Conservation (phyloP, 805 yeast genomes). For the Candida germanica region DNA sequence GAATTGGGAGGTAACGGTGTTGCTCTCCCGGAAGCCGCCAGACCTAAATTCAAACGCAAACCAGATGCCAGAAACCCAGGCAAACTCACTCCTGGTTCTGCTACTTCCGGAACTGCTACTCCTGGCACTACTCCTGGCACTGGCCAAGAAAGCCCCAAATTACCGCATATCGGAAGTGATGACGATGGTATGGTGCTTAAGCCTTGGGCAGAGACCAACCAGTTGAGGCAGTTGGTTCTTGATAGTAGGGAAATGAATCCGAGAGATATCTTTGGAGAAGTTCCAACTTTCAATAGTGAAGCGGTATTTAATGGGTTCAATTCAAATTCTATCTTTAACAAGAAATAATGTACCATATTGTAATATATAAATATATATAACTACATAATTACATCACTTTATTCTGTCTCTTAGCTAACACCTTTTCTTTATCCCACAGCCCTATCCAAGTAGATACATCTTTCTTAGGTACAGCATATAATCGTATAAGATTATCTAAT, state of each 20-base stretch:
- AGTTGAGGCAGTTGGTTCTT: conserved; percentile 24
- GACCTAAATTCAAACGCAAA: conserved; percentile 14
- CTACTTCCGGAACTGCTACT: conserved; percentile 1
- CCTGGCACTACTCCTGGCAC: not conserved
- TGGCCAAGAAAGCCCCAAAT: conserved; percentile 9
- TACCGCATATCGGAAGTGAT: conserved; percentile 42
- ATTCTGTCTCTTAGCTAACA: conserved; percentile 42
- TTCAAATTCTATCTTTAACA: conserved; percentile 1
- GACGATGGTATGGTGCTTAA: conserved; percentile 28
- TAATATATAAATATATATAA: no score
- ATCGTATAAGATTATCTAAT: conserved; percentile 66
- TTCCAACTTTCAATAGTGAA: conserved; percentile 47
- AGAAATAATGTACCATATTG: not conserved
- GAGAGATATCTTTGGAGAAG: conserved; percentile 67
- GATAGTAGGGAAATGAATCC: conserved; percentile 51
- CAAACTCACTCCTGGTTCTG: conserved; percentile 1
- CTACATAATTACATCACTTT: not conserved
- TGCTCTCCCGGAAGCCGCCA: conserved; percentile 38
- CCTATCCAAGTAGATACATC: conserved; percentile 64
- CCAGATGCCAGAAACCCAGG: not conserved
- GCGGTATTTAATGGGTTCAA: conserved; percentile 6
- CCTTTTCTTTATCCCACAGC: conserved; percentile 61
- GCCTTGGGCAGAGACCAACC: conserved; percentile 41
- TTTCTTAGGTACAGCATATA: conserved; percentile 76
- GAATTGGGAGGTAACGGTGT: conserved; percentile 27